Conservation (phyloP, 345 rosid genomes). For the Murraya paniculata region DNA sequence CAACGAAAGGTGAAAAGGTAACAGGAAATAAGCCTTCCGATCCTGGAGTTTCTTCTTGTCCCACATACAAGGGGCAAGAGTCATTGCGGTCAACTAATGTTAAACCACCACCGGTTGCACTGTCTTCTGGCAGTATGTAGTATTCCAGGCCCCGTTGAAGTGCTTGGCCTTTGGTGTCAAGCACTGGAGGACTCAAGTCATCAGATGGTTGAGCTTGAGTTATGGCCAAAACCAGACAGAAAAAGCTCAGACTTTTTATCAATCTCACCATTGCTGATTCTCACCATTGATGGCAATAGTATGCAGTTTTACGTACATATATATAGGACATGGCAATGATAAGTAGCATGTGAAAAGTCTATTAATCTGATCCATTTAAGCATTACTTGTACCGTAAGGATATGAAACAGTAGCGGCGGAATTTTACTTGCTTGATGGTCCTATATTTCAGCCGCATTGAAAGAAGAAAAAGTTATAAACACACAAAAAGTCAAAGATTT, state of each 20-base stretch:
- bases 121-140: slow-evolving; percentile 9
- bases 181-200: slow-evolving; percentile 13
- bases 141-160: slow-evolving; percentile 18
- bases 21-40: slow-evolving; percentile 6
- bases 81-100: slow-evolving; percentile 16
- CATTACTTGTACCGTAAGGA: slow-evolving; percentile 1
- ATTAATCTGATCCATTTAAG: background rate
- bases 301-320: background rate
- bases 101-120: slow-evolving; percentile 18
- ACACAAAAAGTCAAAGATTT: background rate
- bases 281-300: background rate
- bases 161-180: slow-evolving; percentile 23
- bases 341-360: background rate
- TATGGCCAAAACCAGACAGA: slow-evolving; percentile 16
- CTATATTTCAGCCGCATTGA: background rate
- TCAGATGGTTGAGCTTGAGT: slow-evolving; percentile 15
- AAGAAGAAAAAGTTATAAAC: background rate
- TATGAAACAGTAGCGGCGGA: background rate
- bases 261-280: slow-evolving; percentile 1
- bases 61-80: slow-evolving; percentile 23
- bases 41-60: background rate
- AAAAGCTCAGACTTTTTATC: background rate
- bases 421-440: background rate
- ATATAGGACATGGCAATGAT: background rate
- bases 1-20: slow-evolving; percentile 12